Evolutionary conservation across 352 stramenopile species (phyloP).

Genomic region (Phytopythium vexans): DNA sequence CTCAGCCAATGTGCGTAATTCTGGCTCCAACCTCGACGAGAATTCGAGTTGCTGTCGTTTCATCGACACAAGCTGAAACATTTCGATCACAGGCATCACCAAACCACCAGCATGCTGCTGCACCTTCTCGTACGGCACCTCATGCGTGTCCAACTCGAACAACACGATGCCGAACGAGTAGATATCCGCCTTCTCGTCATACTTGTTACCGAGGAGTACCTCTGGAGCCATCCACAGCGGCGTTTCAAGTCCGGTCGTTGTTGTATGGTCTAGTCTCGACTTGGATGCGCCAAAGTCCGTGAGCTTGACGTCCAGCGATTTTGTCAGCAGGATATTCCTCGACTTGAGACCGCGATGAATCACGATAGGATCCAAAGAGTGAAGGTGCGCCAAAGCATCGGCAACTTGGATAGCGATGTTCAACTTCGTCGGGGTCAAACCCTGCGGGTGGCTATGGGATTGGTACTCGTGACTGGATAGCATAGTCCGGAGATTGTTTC

Average conservation of each 20-base stretch:
- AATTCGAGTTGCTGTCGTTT: conserved; percentile 15
- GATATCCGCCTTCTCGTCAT: conserved; percentile 37
- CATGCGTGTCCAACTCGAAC: conserved; percentile 39
- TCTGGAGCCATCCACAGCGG: conserved; percentile 45
- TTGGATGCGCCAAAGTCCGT: conserved; percentile 46
- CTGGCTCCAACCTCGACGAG: conserved; percentile 14
- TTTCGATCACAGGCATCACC: neutral
- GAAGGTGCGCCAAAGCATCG: conserved; percentile 37
- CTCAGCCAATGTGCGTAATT: conserved; percentile 11
- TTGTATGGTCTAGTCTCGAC: conserved; percentile 22
- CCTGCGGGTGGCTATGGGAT: conserved; percentile 14
- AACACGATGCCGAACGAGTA: conserved; percentile 50
- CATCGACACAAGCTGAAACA: conserved; percentile 28
- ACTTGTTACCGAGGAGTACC: conserved; percentile 39
- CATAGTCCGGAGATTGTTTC: conserved; percentile 32
- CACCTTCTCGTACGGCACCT: conserved; percentile 5
- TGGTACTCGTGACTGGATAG: conserved; percentile 26
- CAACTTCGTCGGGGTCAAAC: conserved; percentile 32
- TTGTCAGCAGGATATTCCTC: conserved; percentile 42
- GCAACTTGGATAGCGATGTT: conserved; percentile 28
- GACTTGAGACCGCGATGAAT: conserved; percentile 52
- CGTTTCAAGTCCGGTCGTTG: conserved; percentile 31
- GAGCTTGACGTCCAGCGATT: conserved; percentile 27
- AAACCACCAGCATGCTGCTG: no score
- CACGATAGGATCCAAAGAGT: conserved; percentile 33